These are phyloP conservation scores for Daldinia concentrica DNA, from an alignment of 495 filamentous ascomycete genomes.

Conservation along the genomic window DNA sequence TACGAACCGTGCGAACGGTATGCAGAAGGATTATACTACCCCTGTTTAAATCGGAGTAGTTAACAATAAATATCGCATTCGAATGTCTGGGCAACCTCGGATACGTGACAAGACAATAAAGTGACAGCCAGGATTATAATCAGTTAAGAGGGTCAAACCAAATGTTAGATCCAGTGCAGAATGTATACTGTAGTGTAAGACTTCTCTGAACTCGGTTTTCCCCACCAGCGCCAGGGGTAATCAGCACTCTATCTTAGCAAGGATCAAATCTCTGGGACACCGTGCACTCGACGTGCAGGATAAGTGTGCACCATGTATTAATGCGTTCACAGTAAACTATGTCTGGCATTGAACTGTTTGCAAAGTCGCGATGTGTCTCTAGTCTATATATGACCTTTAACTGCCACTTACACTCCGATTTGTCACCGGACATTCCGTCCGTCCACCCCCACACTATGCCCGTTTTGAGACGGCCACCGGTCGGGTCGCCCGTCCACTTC, in stretches of 20 bases:
- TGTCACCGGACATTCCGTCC: too few relatives aligned
- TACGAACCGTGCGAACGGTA: background rate
- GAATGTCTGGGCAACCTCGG: background rate
- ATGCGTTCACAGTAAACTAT: background rate
- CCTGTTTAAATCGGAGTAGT: background rate
- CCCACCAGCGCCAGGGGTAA: background rate
- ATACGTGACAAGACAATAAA: background rate
- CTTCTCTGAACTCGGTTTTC: background rate
- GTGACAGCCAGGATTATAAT: background rate
- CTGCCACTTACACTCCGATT: too few relatives aligned
- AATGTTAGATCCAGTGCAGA: background rate
- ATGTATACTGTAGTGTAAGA: background rate
- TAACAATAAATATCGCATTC: background rate
- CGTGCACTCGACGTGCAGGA: background rate
- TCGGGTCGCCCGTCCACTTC: too few relatives aligned
- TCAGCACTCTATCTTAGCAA: background rate
- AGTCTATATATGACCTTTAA: too few relatives aligned
- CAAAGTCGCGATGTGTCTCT: background rate
- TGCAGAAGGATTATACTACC: background rate
- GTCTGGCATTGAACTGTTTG: background rate
- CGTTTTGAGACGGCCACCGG: too few relatives aligned
- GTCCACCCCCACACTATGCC: too few relatives aligned
- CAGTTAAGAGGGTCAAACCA: background rate
- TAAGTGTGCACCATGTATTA: background rate
- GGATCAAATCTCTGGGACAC: background rate